Conservation (phyloP, 2,329 filamentous ascomycete species). For the Catunica adiposa region DNA sequence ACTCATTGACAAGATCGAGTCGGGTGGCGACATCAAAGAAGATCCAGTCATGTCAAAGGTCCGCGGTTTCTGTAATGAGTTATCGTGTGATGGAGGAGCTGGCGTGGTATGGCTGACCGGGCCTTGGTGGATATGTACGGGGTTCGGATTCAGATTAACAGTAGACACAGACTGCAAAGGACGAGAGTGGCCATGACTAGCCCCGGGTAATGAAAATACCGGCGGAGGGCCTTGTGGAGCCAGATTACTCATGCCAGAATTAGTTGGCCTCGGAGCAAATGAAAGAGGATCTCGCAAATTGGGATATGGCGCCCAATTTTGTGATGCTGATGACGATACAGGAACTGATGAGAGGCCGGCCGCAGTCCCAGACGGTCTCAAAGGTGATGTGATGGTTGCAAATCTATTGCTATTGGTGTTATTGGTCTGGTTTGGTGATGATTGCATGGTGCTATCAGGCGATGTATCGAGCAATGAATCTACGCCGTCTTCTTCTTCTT, state of each 20-base stretch:
- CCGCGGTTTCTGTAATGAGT: too few species aligned
- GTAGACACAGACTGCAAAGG: neutral
- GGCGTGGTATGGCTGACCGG: too few species aligned
- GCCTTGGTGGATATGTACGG: too few species aligned
- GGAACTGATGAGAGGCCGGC: neutral
- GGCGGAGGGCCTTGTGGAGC: neutral
- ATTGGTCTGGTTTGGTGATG: too few species aligned
- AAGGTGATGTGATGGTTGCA: neutral
- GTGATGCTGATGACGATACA: neutral
- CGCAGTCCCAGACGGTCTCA: neutral
- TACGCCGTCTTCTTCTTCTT: neutral
- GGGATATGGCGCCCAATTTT: neutral
- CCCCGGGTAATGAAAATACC: neutral
- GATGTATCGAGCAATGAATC: neutral
- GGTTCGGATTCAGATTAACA: neutral
- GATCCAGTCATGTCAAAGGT: neutral
- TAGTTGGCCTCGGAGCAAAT: neutral
- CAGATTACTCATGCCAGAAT: neutral
- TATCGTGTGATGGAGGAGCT: too few species aligned
- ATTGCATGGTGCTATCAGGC: neutral
- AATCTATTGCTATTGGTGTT: too few species aligned
- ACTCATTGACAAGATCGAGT: neutral
- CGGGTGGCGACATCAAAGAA: neutral
- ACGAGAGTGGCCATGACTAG: neutral
- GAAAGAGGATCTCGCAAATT: neutral